Evolutionary conservation across 352 stramenopile species (phyloP), one percentile per base, ranked within the genome.

Genomic region (Pythium vanterpoolii): DNA sequence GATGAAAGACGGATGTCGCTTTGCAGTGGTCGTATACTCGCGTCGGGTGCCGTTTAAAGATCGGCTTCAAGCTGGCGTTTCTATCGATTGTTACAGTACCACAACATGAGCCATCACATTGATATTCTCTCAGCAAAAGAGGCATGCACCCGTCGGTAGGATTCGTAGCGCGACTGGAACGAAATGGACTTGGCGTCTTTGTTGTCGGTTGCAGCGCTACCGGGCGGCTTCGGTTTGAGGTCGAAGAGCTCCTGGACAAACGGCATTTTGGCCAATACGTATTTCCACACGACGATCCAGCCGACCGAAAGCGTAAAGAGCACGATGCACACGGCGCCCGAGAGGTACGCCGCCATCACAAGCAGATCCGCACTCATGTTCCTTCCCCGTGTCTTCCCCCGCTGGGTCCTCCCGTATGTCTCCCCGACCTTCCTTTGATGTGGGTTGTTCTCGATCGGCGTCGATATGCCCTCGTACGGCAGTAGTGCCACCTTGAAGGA

Each of bases 271-370:
- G 83, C 77, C 50, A 93, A 68, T 56, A 93, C 79, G 54, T 77
- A 87, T 68, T 90, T 93, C 83, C 83, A 93, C 52, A 93, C 83
- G n/a, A 87, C 72, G 50, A 93, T 76, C 83, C 83, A 93, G 51
- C 80, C 81, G 27, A 93, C 48, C 6, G 60, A 73, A 10, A 93
- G 65, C 51, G 83, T 93, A 57, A 87, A 79, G n/a, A 93, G 83
- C 52, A 93, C 75, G 67, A 93, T 93, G 62, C 77, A 84, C 39
- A 93, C 77, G 0, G 83, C 83, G 18, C 83, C 83, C 1, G 77
- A 82, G 10, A 93, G 71, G 70, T 93, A 93, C 44, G 76, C 78
- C 53, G 68, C 71, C 55, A 76, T 85, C 61, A 88, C 67, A 7
- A 85, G 64, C 49, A 86, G 60, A 67, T 87, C 77, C 23, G 74